Conservation (phyloP, 2,329 filamentous ascomycete genomes). For the Penicillium sp. region DNA sequence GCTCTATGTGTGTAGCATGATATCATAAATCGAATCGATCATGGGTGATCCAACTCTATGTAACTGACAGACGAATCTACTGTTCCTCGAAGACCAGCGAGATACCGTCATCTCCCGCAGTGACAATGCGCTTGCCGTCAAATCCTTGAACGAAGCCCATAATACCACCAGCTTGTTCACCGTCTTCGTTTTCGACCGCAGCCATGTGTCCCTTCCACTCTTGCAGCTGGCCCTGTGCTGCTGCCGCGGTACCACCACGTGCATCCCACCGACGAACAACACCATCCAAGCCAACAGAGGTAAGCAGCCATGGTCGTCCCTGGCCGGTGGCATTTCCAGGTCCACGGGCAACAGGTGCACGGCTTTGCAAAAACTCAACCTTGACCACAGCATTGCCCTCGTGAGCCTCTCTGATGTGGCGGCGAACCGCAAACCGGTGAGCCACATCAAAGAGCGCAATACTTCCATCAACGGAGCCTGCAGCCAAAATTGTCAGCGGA, state of each 20-base stretch:
- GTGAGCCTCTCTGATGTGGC: conserved; percentile 78
- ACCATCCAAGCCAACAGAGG: conserved; percentile 88
- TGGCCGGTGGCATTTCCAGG: conserved; percentile 29
- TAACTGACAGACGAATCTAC: background rate
- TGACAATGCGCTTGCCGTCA: conserved; percentile 73
- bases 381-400: conserved; percentile 89
- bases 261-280: conserved; percentile 87
- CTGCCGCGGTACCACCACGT: conserved; percentile 64
- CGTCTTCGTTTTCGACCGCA: conserved; percentile 54
- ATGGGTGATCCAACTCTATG: conserved; percentile 1
- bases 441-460: conserved; percentile 86
- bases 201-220: conserved; percentile 83
- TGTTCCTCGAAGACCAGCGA: conserved; percentile 47
- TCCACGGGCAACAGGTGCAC: conserved; percentile 34
- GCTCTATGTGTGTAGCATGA: conserved; percentile 17
- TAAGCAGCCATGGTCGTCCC: conserved; percentile 67
- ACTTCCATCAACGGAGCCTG: conserved; percentile 63
- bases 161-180: conserved; percentile 78
- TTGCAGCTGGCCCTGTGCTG: conserved; percentile 68
- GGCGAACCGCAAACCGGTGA: conserved; percentile 80
- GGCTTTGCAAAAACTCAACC: conserved; percentile 73
- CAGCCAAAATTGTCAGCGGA: conserved; percentile 60
- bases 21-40: conserved; percentile 24
- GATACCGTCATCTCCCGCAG: conserved; percentile 79
- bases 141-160: conserved; percentile 83